Evolutionary conservation across 2,329 filamentous ascomycete species (phyloP), one percentile per base, ranked within the genome.

Genomic region (Cordyceps javanica): DNA sequence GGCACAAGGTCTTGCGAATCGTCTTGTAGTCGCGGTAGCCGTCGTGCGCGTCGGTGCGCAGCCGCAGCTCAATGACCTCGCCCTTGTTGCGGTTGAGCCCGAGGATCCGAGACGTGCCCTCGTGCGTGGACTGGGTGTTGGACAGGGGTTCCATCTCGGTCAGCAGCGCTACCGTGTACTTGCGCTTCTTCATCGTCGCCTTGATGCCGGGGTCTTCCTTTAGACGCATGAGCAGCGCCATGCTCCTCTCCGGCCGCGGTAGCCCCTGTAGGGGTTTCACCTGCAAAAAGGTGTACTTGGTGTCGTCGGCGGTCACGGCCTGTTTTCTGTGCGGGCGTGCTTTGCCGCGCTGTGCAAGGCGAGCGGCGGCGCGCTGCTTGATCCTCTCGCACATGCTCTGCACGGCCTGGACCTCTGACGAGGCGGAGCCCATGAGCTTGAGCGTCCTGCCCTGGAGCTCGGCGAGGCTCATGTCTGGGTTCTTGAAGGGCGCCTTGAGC

Each of bases 141-240:
- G 87, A 81, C 0, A 87, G 79, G 0, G 94, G 94, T 65, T 99
- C 89, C 93, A 99, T 97, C 73, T 99, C 94, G 0, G 92, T 97
- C 26, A 99, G 78, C 3, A 97, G 73, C 0, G 87, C 87, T 1
- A 99, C 94, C 21, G 81, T 83, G 76, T 96, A 97, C 62, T 86
- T 82, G 75, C 96, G 92, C 65, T 86, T 86, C 16, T 82, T 78
- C 94, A 99, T 99, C 1, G 85, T 82, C 1, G 87, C 78, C 62
- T 86, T 86, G 72, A 99, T 93, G 8, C 94, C 94, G 0, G 90
- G 86, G 70, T 99, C 94, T 60, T 87, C 82, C 62, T 85, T 85
- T 3, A 99, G 79, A 1, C 89, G 83, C 68, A 88, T 78, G 2
- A 99, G 82, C 64, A 93, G 90, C 0, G 80, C 75, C 5, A 85